Percentiles rank a stretch among this genome's conserved stretches.
Conservation (phyloP, 2,329 filamentous ascomycete genomes). For the Phialophora macrospora region DNA sequence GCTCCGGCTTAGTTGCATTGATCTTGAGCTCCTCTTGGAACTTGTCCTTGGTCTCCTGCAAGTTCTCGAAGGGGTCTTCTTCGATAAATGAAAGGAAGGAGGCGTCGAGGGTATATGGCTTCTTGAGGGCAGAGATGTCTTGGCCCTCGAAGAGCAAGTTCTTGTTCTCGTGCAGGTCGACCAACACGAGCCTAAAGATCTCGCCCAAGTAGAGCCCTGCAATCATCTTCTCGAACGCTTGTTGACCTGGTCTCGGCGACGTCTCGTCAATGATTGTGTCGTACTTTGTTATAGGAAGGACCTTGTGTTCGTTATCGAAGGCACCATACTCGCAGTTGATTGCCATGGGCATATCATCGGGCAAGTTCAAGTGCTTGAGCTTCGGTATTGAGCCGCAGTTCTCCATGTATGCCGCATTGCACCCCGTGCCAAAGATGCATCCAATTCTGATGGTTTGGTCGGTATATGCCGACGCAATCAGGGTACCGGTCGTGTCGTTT, state of each 20-base stretch:
- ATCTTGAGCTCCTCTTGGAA: slow-evolving; percentile 79
- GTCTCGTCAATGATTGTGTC: slow-evolving; percentile 87
- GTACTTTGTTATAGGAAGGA: slow-evolving; percentile 83
- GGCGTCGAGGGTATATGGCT: slow-evolving; percentile 86
- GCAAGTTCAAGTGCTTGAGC: slow-evolving; percentile 86
- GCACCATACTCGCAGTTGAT: slow-evolving; percentile 99
- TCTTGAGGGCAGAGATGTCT: slow-evolving; percentile 78
- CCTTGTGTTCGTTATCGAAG: slow-evolving; percentile 90
- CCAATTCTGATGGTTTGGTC: slow-evolving; percentile 90
- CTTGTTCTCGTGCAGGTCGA: slow-evolving; percentile 82
- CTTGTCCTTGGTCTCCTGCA: slow-evolving; percentile 83
- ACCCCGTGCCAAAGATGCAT: slow-evolving; percentile 97
- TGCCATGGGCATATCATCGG: slow-evolving; percentile 81
- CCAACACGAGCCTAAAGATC: slow-evolving; percentile 84
- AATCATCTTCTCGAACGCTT: slow-evolving; percentile 98
- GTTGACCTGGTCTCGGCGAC: slow-evolving; percentile 89
- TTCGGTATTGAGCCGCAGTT: slow-evolving; percentile 89
- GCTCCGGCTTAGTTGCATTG: slow-evolving; percentile 72
- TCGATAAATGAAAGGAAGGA: slow-evolving; percentile 94
- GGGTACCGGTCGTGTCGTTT: slow-evolving; percentile 95
- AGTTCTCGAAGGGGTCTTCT: slow-evolving; percentile 94
- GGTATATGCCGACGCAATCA: slow-evolving; percentile 97
- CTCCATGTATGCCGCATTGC: slow-evolving; percentile 99
- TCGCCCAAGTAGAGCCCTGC: slow-evolving; percentile 93
- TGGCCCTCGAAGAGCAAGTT: slow-evolving; percentile 82